These are phyloP conservation scores for Epicoccum nigrum DNA, from an alignment of 2,329 filamentous ascomycete species.

Conservation along the genomic window DNA sequence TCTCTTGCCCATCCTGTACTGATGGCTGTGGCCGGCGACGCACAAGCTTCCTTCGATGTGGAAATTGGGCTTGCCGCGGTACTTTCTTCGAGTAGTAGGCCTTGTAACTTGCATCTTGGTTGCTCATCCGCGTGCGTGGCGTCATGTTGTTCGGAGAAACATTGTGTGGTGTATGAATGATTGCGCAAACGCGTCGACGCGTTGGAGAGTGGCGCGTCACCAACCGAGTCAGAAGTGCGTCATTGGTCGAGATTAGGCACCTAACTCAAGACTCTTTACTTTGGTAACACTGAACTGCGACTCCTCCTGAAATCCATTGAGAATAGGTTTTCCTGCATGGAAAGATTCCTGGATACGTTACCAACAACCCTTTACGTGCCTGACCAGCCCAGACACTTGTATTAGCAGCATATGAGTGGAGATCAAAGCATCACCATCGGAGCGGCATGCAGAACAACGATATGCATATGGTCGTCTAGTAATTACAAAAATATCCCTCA, in stretches of 20 bases:
- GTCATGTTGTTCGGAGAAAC: conserved; percentile 29
- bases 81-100: conserved; percentile 42
- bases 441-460: background rate
- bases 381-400: conserved; percentile 28
- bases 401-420: conserved; percentile 19
- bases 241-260: conserved; percentile 7
- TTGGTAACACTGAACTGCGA: too few species aligned
- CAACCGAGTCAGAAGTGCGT: background rate
- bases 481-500: too few species aligned
- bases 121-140: conserved; percentile 34
- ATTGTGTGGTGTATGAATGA: background rate
- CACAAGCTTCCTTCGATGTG: conserved; percentile 36
- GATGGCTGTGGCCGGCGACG: conserved; percentile 27
- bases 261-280: too few species aligned
- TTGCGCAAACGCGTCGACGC: conserved; percentile 16
- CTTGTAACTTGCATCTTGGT: conserved; percentile 32
- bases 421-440: conserved; percentile 10
- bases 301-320: too few species aligned
- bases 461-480: background rate
- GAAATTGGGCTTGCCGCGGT: conserved; percentile 38
- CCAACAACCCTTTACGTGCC: too few species aligned
- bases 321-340: too few species aligned
- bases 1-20: conserved; percentile 24
- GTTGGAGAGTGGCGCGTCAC: conserved; percentile 4
- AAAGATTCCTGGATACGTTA: too few species aligned